phyloP scores from a whole-genome alignment of 345 rosid species.

The Hibiscus syriacus region DNA sequence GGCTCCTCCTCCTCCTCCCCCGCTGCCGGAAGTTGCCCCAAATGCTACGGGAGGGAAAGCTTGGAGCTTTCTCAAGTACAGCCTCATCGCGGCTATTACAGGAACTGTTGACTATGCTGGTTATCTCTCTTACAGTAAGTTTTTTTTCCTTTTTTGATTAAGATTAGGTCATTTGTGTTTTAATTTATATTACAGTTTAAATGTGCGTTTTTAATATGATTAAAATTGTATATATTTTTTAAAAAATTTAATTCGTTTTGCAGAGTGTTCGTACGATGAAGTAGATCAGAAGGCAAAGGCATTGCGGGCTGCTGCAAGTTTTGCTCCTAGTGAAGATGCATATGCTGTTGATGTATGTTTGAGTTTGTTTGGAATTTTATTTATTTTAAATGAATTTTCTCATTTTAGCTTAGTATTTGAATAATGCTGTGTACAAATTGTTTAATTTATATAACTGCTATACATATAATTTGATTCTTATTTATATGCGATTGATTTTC shows the following conservation, averaged over 20 bases:
- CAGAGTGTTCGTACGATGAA: too few species aligned
- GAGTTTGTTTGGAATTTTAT: too few species aligned
- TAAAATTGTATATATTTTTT: too few species aligned
- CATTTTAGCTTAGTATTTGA: too few species aligned
- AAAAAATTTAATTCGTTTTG: too few species aligned
- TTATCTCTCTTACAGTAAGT: conserved; percentile 69
- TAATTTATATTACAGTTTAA: background rate
- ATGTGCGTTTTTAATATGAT: background rate
- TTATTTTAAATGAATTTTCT: too few species aligned
- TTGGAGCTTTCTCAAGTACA: conserved; percentile 50
- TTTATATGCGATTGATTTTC: background rate
- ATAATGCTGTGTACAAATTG: background rate
- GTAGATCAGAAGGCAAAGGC: too few species aligned
- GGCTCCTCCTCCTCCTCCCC: conserved; percentile 23
- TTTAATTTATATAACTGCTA: background rate
- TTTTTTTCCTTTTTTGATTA: background rate
- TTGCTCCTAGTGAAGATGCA: too few species aligned
- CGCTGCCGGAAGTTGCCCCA: conserved; percentile 20
- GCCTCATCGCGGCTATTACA: too few species aligned
- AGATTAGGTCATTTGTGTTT: background rate
- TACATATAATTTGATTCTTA: background rate
- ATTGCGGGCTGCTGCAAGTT: too few species aligned
- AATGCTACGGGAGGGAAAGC: conserved; percentile 30
- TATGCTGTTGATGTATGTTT: too few species aligned
- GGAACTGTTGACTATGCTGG: too few species aligned